Evolutionary conservation across 2,329 filamentous ascomycete species (phyloP), one percentile per base, ranked within the genome.

Genomic region (Aspergillus tanneri): DNA sequence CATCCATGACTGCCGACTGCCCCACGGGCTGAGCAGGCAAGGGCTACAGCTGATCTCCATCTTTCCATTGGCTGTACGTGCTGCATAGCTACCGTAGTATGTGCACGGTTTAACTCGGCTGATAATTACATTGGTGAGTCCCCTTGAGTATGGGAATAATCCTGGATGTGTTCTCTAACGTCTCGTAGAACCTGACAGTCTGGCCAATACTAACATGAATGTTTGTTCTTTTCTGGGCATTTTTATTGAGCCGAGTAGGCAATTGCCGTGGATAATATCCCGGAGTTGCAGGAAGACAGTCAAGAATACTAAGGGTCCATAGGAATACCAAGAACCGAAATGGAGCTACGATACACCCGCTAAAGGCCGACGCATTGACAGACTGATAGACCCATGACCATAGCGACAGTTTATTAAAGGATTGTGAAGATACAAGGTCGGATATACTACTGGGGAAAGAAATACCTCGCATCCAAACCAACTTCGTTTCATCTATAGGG

Each of bases 141-240:
- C 7, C 16, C 4, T 6, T 9, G 12, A 9, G 1, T 22, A 4
- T 11, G 10, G 21, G 23, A 2, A 3, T 6, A 42, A n/a, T 3
- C 5, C 3, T 6, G n/a, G 12, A 34, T 16, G 4, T 1, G 9
- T 57, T 59, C 62, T 66, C 73, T 61, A 62, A 69, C 9, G 16
- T 55, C 67, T 21, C 46, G 72, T 61, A 79, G 82, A 85, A 64
- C 82, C 82, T 39, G 82, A 85, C 67, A 83, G 77, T 43, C 71
- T 85, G 32, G 80, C 79, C 47, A 85, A 84, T 34, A 84, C 82
- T 62, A 85, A 85, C 69, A 56, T 76, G 56, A 71, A 72, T 56
- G 73, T n/a, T n/a, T n/a, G n/a, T n/a, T n/a, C n/a, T n/a, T n/a
- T n/a, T n/a, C n/a, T n/a, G n/a, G n/a, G n/a, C n/a, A n/a, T n/a